phyloP scores from a whole-genome alignment of 441 rosid genomes.

The Euphorbia celastroides region DNA sequence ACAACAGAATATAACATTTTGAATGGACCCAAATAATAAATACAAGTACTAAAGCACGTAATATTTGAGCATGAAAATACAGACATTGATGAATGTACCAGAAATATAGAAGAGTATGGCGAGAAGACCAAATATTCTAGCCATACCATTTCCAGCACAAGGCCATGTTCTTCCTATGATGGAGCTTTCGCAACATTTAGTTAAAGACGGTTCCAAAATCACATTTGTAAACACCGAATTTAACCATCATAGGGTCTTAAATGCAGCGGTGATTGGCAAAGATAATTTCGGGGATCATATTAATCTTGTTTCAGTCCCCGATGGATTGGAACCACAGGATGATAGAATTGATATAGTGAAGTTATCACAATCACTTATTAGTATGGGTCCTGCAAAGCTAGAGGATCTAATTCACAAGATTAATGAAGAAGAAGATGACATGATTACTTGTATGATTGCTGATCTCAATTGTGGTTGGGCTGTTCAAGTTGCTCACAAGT shows the following conservation, averaged over 20 bases:
- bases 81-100: too few relatives aligned
- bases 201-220: slow-evolving; percentile 10
- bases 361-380: slow-evolving; percentile 8
- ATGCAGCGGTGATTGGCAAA: background rate
- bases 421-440: background rate
- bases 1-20: too few relatives aligned
- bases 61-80: too few relatives aligned
- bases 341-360: slow-evolving; percentile 27
- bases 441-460: background rate
- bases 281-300: background rate
- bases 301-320: slow-evolving; percentile 20
- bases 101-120: background rate
- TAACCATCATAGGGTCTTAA: slow-evolving; percentile 7
- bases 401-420: background rate
- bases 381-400: slow-evolving; percentile 19
- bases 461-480: background rate
- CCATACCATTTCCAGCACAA: slow-evolving; percentile 4
- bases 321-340: slow-evolving; percentile 26
- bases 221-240: slow-evolving; percentile 9
- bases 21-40: too few relatives aligned
- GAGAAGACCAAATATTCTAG: background rate
- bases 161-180: slow-evolving; percentile 8
- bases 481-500: background rate
- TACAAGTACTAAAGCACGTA: too few relatives aligned
- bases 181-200: slow-evolving; percentile 9